Percentiles rank a stretch among this genome's conserved stretches.
Conservation (phyloP, 768 basidiomycete genomes). For the Rhodosporidiobolus sp. region DNA sequence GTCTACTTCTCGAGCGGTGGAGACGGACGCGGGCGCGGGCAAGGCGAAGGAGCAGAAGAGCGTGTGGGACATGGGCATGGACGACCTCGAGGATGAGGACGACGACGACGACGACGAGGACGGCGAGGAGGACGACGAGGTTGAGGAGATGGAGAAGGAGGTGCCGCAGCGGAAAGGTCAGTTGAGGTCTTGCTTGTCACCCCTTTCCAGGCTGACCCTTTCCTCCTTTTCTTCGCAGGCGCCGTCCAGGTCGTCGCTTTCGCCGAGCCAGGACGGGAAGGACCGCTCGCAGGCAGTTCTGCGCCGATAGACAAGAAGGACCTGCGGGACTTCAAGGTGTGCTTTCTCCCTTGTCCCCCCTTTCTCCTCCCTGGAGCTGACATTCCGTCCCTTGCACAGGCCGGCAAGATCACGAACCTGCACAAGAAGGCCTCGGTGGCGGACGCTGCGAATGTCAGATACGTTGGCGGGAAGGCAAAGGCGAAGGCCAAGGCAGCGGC, state of each 20-base stretch:
- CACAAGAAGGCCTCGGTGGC: conserved; percentile 24
- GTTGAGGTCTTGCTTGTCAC: not conserved
- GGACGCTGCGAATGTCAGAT: conserved; percentile 25
- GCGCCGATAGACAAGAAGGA: conserved; percentile 13
- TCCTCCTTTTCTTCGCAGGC: not conserved
- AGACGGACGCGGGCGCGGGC: not conserved
- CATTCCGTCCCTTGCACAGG: not conserved
- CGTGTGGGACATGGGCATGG: conserved; percentile 37
- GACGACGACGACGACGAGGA: conserved; percentile 22
- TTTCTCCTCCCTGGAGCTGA: too few relatives aligned
- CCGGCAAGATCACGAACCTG: conserved; percentile 32
- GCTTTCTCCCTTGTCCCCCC: not conserved
- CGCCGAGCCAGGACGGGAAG: conserved; percentile 17
- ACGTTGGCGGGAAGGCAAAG: conserved; percentile 13
- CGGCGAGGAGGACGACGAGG: not conserved
- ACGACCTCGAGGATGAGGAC: conserved; percentile 32
- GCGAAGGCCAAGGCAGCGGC: not conserved
- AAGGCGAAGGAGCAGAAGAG: conserved; percentile 18
- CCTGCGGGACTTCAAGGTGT: conserved; percentile 33
- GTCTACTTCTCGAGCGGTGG: not conserved
- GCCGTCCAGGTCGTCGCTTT: conserved; percentile 23
- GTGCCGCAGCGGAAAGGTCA: too few relatives aligned
- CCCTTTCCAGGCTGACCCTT: not conserved
- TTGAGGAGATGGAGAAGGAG: not conserved
- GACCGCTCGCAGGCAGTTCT: not conserved